phyloP scores from a whole-genome alignment of 2,329 filamentous ascomycete genomes.

The Penicillium sp. region DNA sequence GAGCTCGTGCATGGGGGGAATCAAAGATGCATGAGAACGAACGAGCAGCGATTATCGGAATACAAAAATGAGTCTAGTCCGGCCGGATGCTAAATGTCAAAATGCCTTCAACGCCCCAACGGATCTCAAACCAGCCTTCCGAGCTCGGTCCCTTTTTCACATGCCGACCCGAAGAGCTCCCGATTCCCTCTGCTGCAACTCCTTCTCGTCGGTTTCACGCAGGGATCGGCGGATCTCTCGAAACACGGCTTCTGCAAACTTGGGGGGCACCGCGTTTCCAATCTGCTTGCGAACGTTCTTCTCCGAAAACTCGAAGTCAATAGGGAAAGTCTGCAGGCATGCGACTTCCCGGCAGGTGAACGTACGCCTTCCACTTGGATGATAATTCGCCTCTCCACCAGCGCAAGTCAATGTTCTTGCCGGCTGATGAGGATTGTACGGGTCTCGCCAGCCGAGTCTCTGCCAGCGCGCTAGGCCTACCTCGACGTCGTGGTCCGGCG shows the following conservation, averaged over 20 bases:
- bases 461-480: conserved; percentile 8
- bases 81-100: not conserved
- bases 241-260: conserved; percentile 42
- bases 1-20: not conserved
- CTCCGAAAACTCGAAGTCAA: conserved; percentile 56
- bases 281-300: conserved; percentile 58
- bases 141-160: conserved; percentile 2
- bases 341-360: conserved; percentile 69
- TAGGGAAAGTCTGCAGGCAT: conserved; percentile 67
- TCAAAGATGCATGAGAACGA: not conserved
- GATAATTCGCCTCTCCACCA: conserved; percentile 60
- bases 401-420: conserved; percentile 62
- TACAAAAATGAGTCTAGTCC: not conserved
- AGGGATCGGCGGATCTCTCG: conserved; percentile 38
- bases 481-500: conserved; percentile 45
- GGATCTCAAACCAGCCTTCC: not conserved
- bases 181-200: conserved; percentile 6
- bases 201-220: conserved; percentile 34
- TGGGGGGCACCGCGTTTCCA: conserved; percentile 74
- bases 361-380: conserved; percentile 62
- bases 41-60: not conserved
- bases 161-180: not conserved
- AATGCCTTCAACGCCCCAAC: not conserved
- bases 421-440: conserved; percentile 52
- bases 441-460: conserved; percentile 27